Base-by-base conservation (phyloP, 1,284 basidiomycete genomes). In the Leccinum solheimii region DNA sequence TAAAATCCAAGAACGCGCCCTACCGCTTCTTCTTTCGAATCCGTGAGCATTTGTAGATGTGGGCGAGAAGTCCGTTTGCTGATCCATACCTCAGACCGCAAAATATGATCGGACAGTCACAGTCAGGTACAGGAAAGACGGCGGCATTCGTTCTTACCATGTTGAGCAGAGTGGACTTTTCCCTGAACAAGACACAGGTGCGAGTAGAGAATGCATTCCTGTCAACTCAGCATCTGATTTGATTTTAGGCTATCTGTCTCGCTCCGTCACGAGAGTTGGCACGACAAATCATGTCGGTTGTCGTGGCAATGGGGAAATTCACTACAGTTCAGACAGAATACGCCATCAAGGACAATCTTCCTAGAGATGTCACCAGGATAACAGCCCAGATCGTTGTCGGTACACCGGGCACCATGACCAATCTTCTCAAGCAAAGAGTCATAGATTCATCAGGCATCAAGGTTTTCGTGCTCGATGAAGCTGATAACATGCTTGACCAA, bases 41-140 rank as follows among this genome's bases (percentile, higher is more conserved):
- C 97, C 97, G 94, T 97, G 66, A 68, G 89, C 70, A 27, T 16
- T 9, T 21, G 32, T 16, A 16, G 53, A 26, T 53, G 30, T 16
- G 62, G 51, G 52, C 57, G 40, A 16, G 7, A 34, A 32, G 2
- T 38, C 40, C 23, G 1, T 48, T 23, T 19, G 8, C 51, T 65
- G 61, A 59, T 61, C 62, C 2, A 45, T 55, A 53, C n/a, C 59
- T 34, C 64, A 97, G 95, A 19, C 92, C 96, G 7, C 90, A 90
- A 61, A 99, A 99, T 78, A 97, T 99, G 90, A 99, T 99, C 76
- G 97, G 95, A 10, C 97, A 99, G 79, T 98, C 95, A 55, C 97
- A 99, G 75, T 99, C 97, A 26, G 97, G 97, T 49, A 99, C 97
- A 8, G 97, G 97, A 60, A 99, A 99, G 81, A 99, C 97, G 3